These are phyloP conservation scores for Nothomitra cinnamomea DNA, from an alignment of 2,329 filamentous ascomycete genomes.

Conservation along the genomic window DNA sequence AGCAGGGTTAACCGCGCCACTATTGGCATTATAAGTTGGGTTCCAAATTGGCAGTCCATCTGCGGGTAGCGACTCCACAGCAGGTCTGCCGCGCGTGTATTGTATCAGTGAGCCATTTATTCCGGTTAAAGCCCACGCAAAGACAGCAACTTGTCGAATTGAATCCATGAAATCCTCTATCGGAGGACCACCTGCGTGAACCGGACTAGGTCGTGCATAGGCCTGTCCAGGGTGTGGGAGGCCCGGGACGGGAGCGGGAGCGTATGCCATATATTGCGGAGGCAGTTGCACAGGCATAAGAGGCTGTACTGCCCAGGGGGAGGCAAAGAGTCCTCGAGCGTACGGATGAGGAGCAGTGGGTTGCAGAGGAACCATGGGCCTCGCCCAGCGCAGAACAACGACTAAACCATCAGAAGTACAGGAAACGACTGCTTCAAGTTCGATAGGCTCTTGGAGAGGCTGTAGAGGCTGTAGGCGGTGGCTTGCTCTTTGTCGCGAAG, in stretches of 20 bases:
- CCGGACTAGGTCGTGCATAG: conserved; percentile 23
- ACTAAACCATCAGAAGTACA: conserved; percentile 80
- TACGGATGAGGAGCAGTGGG: conserved; percentile 22
- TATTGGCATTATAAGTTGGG: conserved; percentile 14
- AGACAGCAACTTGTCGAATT: conserved; percentile 74
- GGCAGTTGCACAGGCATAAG: conserved; percentile 23
- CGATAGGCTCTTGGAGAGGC: conserved; percentile 28
- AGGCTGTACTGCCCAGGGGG: conserved; percentile 59
- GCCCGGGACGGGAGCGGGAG: conserved; percentile 11
- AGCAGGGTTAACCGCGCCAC: not conserved
- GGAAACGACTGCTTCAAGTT: conserved; percentile 79
- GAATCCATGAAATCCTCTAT: conserved; percentile 54
- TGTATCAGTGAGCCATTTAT: conserved; percentile 60
- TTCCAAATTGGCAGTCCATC: conserved; percentile 46
- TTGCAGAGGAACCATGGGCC: conserved; percentile 43
- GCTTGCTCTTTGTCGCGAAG: not conserved
- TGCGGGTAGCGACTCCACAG: conserved; percentile 44
- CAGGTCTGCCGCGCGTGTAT: conserved; percentile 43
- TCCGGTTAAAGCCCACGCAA: conserved; percentile 66
- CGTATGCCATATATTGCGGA: not conserved
- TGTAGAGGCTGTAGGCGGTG: not conserved
- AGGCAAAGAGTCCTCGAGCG: conserved; percentile 54
- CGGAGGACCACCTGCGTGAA: conserved; percentile 33
- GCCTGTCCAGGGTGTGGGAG: conserved; percentile 23
- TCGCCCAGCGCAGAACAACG: conserved; percentile 59